Base-by-base conservation (phyloP, 225 moss, liverwort and hornwort species). In the Marchantia paleacea region DNA sequence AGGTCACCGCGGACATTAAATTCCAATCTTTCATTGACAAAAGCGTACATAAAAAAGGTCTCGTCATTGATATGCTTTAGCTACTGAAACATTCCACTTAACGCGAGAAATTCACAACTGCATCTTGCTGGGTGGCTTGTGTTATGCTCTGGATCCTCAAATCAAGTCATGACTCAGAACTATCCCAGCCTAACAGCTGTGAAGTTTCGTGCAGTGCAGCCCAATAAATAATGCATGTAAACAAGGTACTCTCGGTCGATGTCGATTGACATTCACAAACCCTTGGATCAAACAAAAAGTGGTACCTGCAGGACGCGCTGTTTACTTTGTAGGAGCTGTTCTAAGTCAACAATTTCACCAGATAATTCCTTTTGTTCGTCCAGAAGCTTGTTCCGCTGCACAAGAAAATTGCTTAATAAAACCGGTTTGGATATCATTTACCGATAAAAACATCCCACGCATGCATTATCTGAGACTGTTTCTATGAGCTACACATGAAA, bases 231-330 rank as follows among this genome's bases (percentile, higher is more conserved):
- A 22, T 22, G 5, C 13, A 58, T 5, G 39, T 5, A 18, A 58
- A 19, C 58, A n/a, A n/a, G 51, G 10, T 13, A 22, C 14, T 11
- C 49, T n/a, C 18, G 18, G 20, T 1, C 0, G 48, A 19, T 22
- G 29, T 13, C 8, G 48, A 49, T 20, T 19, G 7, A 50, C 51
- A 52, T 0, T 50, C 50, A n/a, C 48, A 72, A 50, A 50, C 70
- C 51, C 72, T 9, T 10, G 4, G 20, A n/a, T 72, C 50, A 51
- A 20, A 18, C 3, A 13, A 22, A 20, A 57, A 54, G 26, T 24
- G 61, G 49, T 47, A 95, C 95, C 95, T 96, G 97, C 26, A 97
- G 81, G 31, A 97, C 81, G 75, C 93, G 93, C 66, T 88, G 93
- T 81, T 88, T 92, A 83, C 92, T 97, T 50, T 90, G 87, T 77